A percentile compares a stretch with the other conserved stretches of the same genome.
phyloP scores from a whole-genome alignment of 768 basidiomycete genomes.

The Suillus luteus region DNA sequence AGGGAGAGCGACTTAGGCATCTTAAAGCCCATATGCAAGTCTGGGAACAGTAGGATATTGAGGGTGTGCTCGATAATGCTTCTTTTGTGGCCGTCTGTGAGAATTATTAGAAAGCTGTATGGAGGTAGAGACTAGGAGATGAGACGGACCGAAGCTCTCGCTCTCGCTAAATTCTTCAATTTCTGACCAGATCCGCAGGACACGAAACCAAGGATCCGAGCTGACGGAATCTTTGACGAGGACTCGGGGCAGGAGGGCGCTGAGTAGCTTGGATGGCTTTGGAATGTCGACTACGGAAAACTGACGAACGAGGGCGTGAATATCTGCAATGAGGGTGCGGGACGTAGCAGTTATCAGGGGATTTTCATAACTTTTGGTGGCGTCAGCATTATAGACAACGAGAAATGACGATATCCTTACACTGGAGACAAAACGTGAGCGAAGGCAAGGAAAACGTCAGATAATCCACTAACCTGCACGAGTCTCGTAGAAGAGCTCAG shows the following conservation, averaged over 20 bases:
- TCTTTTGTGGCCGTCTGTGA: constrained; percentile 69
- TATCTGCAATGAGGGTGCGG: constrained; percentile 69
- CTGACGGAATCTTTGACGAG: neutral
- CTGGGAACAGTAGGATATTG: constrained; percentile 60
- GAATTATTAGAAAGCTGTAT: neutral
- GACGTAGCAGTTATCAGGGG: constrained; percentile 77
- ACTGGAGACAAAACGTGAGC: constrained; percentile 11
- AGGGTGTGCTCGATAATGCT: constrained; percentile 52
- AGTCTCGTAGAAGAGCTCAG: constrained; percentile 69
- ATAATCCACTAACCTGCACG: constrained; percentile 57
- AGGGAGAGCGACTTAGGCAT: constrained; percentile 45
- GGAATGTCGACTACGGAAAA: constrained; percentile 67
- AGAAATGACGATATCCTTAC: neutral
- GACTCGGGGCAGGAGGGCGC: constrained; percentile 51
- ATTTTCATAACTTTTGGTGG: constrained; percentile 66
- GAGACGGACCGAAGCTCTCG: constrained; percentile 70
- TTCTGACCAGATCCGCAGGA: constrained; percentile 73
- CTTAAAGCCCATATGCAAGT: constrained; percentile 53
- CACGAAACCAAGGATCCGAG: constrained; percentile 56
- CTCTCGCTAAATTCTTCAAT: constrained; percentile 75
- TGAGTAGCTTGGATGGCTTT: constrained; percentile 61
- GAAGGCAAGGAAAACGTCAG: constrained; percentile 4
- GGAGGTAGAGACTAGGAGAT: constrained; percentile 17
- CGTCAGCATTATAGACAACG: constrained; percentile 17
- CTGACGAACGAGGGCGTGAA: constrained; percentile 61